phyloP scores from a whole-genome alignment of 1,284 basidiomycete species.

The Omphalotus olearius region DNA sequence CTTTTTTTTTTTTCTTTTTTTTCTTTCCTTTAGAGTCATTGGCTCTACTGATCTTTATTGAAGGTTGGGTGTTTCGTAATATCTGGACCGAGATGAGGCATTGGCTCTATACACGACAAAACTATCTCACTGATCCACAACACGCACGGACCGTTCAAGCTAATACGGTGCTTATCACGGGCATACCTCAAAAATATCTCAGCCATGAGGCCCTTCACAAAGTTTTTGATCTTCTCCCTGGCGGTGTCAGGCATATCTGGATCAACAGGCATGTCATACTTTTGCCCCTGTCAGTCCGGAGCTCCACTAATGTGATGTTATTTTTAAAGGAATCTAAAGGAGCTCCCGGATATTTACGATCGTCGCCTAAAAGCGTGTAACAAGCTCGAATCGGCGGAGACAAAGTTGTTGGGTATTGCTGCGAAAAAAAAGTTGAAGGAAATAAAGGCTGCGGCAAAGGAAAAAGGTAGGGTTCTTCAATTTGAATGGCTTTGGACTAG shows the following conservation, averaged over 20 bases:
- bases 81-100: conserved; percentile 78
- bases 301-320: not conserved
- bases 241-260: conserved; percentile 88
- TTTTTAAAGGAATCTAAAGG: conserved; percentile 60
- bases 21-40: not conserved
- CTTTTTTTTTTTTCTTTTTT: not conserved
- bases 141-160: conserved; percentile 79
- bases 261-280: conserved; percentile 56
- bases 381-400: conserved; percentile 86
- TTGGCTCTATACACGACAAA: conserved; percentile 80
- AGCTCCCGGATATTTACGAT: conserved; percentile 80
- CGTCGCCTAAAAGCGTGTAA: conserved; percentile 70
- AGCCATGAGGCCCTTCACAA: conserved; percentile 59
- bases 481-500: not conserved
- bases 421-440: conserved; percentile 58
- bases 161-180: conserved; percentile 85
- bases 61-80: conserved; percentile 75
- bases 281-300: not conserved
- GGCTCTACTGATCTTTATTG: not conserved
- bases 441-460: conserved; percentile 24
- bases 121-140: conserved; percentile 73
- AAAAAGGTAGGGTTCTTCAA: conserved; percentile 11
- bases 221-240: conserved; percentile 75
- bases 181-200: conserved; percentile 80
- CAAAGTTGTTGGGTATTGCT: conserved; percentile 69